Evolutionary conservation across 371 early-diverging fungal species (phyloP), one percentile per base, ranked within the genome.

Genomic region (Blyttiomyces sp.): DNA sequence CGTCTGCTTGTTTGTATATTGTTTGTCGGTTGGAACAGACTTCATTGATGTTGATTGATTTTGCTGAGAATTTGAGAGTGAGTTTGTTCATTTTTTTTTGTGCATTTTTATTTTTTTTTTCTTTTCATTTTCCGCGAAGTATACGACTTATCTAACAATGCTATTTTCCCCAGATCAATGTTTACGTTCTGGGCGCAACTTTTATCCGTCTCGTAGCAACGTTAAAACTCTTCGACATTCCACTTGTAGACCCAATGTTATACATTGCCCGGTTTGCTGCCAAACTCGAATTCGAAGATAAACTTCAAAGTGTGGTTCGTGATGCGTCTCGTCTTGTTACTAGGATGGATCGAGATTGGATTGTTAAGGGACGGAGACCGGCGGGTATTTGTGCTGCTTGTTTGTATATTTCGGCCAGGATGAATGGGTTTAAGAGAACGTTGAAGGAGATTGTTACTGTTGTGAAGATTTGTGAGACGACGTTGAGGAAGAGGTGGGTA

Each of bases 341-440:
- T 53, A 85, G 99, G 48, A 97, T 99, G 99, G 91, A 94, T 53
- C 84, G 96, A 48, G 99, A 99, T 80, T 99, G 99, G 99, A 95
- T 99, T 54, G 81, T 88, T 43, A 87, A 85, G 1, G 99, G 99
- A 43, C 86, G 99, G 66, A 83, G 96, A 19, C 99, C 99, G 6
- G 88, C 96, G n/a, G 99, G 99, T 66, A 87, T 99, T 32, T 99
- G 99, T 77, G 59, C 97, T 30, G 99, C 99, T 3, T 86, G 94
- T 74, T 71, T 99, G 43, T 78, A 95, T 44, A 89, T 99, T 62
- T 94, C 99, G 0, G 91, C 95, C 5, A 73, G 99, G 56, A 95
- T 99, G 86, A 89, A 97, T 64, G 90, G 91, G 28, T 96, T 93
- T 63, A 79, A 87, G 45, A 84, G 98, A 50, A 87, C 94, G 0